phyloP scores from a whole-genome alignment of 2,329 filamentous ascomycete species.

The Aureobasidium sp. region DNA sequence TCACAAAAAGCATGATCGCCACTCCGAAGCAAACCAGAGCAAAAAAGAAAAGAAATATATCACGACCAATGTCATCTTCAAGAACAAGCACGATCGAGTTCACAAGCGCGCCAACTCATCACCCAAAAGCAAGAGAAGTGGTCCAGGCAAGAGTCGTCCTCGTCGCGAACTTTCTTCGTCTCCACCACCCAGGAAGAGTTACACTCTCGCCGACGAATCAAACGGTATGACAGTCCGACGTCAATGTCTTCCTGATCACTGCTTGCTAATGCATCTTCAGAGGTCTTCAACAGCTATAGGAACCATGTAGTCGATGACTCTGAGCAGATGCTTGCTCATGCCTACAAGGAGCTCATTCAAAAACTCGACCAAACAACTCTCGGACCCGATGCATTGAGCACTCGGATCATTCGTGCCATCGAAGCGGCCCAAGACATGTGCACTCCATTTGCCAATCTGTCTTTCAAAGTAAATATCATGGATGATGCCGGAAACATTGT shows the following conservation, averaged over 20 bases:
- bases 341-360: slow-evolving; percentile 19
- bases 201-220: slow-evolving; percentile 13
- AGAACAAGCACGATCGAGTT: neutral
- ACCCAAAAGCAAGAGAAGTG: neutral
- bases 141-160: neutral
- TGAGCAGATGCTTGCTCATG: slow-evolving; percentile 14
- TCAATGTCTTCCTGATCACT: neutral
- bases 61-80: slow-evolving; percentile 14
- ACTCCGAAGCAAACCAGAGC: neutral
- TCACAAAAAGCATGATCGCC: neutral
- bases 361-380: slow-evolving; percentile 19
- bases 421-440: slow-evolving; percentile 16
- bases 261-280: slow-evolving; percentile 11
- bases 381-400: slow-evolving; percentile 18
- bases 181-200: slow-evolving; percentile 6
- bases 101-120: neutral
- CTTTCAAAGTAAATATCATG: slow-evolving; percentile 16
- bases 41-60: slow-evolving; percentile 11
- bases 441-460: slow-evolving; percentile 21
- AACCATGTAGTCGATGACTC: neutral
- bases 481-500: slow-evolving; percentile 14
- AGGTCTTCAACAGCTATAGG: slow-evolving; percentile 18
- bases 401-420: slow-evolving; percentile 18
- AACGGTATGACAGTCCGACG: slow-evolving; percentile 1
- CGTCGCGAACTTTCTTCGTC: slow-evolving; percentile 2